These are phyloP conservation scores for Arabidopsis suecica DNA, from an alignment of 345 rosid genomes.

Conservation along the genomic window DNA sequence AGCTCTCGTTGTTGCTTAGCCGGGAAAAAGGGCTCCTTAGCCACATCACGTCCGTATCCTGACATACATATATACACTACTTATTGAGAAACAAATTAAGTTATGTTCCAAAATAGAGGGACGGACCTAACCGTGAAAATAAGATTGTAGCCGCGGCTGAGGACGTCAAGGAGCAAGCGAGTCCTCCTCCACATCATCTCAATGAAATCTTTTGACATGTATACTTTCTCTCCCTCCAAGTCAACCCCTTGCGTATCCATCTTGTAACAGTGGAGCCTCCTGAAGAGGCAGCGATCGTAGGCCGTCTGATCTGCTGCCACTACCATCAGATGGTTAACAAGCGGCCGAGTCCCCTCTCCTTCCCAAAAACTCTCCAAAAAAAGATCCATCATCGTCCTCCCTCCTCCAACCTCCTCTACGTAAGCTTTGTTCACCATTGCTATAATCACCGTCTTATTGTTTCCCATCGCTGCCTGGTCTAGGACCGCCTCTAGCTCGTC, in stretches of 20 bases:
- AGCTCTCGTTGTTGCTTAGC: slow-evolving; percentile 47
- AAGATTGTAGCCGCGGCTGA: slow-evolving; percentile 68
- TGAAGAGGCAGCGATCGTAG: slow-evolving; percentile 64
- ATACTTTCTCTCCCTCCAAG: slow-evolving; percentile 62
- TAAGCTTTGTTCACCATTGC: slow-evolving; percentile 73
- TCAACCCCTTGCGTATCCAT: slow-evolving; percentile 59
- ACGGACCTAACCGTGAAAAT: slow-evolving; percentile 67
- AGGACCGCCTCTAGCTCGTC: slow-evolving; percentile 59
- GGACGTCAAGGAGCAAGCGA: slow-evolving; percentile 62
- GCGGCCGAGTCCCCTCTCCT: slow-evolving; percentile 62
- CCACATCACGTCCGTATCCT: slow-evolving; percentile 90
- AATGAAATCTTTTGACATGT: slow-evolving; percentile 72
- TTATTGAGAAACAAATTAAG: neutral
- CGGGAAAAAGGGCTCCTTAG: slow-evolving; percentile 63
- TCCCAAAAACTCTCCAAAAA: slow-evolving; percentile 82
- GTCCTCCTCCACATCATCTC: slow-evolving; percentile 94
- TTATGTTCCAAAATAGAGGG: neutral
- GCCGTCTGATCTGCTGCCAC: slow-evolving; percentile 74
- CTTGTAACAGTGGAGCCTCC: slow-evolving; percentile 70
- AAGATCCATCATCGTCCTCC: slow-evolving; percentile 67
- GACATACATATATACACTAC: neutral
- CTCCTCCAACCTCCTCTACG: slow-evolving; percentile 52
- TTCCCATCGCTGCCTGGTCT: slow-evolving; percentile 58
- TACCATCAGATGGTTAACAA: slow-evolving; percentile 59
- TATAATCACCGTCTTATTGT: slow-evolving; percentile 71